A percentile compares a stretch with the other conserved stretches of the same genome.
phyloP scores from a whole-genome alignment of 208 protist genomes.

The Blastocrithidia nonstop region DNA sequence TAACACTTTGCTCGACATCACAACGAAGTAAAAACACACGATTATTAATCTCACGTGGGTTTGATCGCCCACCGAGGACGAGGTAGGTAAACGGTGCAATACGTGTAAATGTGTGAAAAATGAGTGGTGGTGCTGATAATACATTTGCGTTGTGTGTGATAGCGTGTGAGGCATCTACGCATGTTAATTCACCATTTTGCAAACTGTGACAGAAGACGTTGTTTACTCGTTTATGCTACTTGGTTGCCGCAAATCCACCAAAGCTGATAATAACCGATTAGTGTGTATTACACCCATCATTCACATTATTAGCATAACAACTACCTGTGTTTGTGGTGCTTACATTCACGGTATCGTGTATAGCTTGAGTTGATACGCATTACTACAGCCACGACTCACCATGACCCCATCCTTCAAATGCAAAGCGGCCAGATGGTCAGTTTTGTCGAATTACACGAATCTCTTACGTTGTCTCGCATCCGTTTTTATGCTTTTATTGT shows the following conservation, averaged over 20 bases:
- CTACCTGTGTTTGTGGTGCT: too few species aligned
- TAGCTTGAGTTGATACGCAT: too few species aligned
- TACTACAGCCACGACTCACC: too few species aligned
- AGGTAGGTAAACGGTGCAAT: conserved; percentile 29
- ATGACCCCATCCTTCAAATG: conserved; percentile 74
- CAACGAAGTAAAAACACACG: conserved; percentile 33
- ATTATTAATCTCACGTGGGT: conserved; percentile 23
- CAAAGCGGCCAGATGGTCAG: conserved; percentile 66
- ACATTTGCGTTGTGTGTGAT: background rate
- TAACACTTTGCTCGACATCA: conserved; percentile 10
- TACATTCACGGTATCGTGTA: too few species aligned
- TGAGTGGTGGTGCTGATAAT: conserved; percentile 12
- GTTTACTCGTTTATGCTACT: conserved; percentile 44
- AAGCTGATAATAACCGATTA: conserved; percentile 51
- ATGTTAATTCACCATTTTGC: conserved; percentile 40
- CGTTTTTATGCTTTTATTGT: background rate
- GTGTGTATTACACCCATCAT: conserved; percentile 9
- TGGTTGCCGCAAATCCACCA: conserved; percentile 52
- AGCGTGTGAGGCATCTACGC: conserved; percentile 6
- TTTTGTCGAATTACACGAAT: conserved; percentile 6
- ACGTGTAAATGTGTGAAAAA: conserved; percentile 61
- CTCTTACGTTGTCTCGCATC: background rate
- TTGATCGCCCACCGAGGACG: conserved; percentile 72
- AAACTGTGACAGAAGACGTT: conserved; percentile 50
- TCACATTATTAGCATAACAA: conserved; percentile 17